These are phyloP conservation scores for Meripilus lineatus DNA, from an alignment of 1,284 basidiomycete genomes.

Conservation along the genomic window DNA sequence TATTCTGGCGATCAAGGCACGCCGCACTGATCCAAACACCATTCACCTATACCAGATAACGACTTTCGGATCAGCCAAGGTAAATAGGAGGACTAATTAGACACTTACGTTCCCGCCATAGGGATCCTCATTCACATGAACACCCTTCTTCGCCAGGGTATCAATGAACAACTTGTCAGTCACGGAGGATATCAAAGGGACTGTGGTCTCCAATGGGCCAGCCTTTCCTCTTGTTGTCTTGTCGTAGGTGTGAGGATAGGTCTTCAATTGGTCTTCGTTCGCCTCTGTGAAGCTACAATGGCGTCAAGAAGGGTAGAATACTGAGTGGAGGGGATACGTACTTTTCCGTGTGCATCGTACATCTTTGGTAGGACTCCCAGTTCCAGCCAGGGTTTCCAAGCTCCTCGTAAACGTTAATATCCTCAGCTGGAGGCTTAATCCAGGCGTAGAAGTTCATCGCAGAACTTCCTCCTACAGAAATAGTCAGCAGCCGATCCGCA, in stretches of 20 bases:
- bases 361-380: not conserved
- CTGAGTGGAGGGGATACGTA: not conserved
- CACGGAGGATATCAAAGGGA: not conserved
- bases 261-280: not conserved
- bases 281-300: not conserved
- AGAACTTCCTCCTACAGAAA: constrained; percentile 27
- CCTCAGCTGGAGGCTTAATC: constrained; percentile 21
- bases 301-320: not conserved
- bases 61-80: not conserved
- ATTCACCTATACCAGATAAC: too few relatives aligned
- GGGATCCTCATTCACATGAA: not conserved
- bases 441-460: constrained; percentile 21
- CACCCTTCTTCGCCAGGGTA: not conserved
- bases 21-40: too few relatives aligned
- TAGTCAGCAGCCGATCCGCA: not conserved
- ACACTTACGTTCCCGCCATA: not conserved
- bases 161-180: not conserved
- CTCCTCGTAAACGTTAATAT: constrained; percentile 18
- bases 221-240: not conserved
- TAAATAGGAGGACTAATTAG: not conserved
- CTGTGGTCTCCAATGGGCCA: not conserved
- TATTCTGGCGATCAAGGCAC: too few relatives aligned
- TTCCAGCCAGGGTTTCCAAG: not conserved
- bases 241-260: constrained; percentile 1
- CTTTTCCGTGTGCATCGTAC: not conserved